Evolutionary conservation across 1,139 yeast species (phyloP).

Genomic region (Hyphopichia khmerensis): DNA sequence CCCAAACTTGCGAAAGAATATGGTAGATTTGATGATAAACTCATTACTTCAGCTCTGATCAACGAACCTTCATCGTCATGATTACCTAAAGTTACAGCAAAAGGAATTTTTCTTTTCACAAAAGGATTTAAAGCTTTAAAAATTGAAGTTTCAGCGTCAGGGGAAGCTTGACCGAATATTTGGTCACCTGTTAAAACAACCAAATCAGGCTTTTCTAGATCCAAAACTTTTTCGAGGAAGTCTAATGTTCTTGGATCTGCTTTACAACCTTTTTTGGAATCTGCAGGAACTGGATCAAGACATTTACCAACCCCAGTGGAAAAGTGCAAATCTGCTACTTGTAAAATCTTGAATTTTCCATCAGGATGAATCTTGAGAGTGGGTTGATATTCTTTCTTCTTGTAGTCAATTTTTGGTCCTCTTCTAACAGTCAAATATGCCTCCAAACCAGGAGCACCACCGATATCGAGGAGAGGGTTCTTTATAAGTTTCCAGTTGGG

Average conservation of each 20-base stretch:
- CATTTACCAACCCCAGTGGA: conserved; percentile 69
- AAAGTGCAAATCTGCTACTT: conserved; percentile 76
- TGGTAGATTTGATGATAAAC: conserved; percentile 23
- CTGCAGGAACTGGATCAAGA: conserved; percentile 56
- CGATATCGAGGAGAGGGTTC: conserved; percentile 19
- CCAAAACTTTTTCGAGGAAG: conserved; percentile 61
- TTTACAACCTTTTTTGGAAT: conserved; percentile 42
- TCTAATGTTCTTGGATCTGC: conserved; percentile 65
- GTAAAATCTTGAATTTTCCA: conserved; percentile 65
- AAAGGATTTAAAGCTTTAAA: conserved; percentile 67
- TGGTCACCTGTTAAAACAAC: conserved; percentile 84
- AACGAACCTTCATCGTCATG: conserved; percentile 34
- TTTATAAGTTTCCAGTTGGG: conserved; percentile 58
- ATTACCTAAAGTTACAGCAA: conserved; percentile 73
- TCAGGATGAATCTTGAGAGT: conserved; percentile 18
- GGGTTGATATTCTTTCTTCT: conserved; percentile 11
- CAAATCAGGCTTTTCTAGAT: conserved; percentile 65
- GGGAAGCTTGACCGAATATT: conserved; percentile 57
- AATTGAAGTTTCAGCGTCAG: conserved; percentile 69
- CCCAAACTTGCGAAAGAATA: conserved; percentile 22
- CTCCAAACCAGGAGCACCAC: conserved; percentile 10
- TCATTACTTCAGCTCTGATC: conserved; percentile 20
- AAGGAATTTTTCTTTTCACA: conserved; percentile 60
- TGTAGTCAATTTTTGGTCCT: conserved; percentile 20
- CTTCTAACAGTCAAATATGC: conserved; percentile 26